Conservation (phyloP, 805 yeast species). For the Wickerhamiella parazyma region DNA sequence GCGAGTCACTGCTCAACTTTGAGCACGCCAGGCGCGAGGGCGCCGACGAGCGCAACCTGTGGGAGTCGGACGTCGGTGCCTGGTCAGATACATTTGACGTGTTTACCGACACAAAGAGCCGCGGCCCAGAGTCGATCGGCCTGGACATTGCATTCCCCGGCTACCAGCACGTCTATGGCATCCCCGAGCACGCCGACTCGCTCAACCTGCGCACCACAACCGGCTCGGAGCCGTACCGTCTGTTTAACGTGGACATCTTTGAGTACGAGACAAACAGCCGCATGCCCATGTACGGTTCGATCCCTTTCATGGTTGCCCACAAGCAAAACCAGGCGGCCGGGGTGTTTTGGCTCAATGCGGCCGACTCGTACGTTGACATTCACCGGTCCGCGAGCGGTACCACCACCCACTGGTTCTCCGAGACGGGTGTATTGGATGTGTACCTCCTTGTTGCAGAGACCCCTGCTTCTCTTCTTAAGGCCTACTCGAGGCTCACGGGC, state of each 20-base stretch:
- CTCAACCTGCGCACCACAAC: slow-evolving; percentile 60
- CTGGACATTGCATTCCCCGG: slow-evolving; percentile 57
- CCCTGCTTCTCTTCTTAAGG: slow-evolving; percentile 41
- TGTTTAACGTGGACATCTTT: slow-evolving; percentile 88
- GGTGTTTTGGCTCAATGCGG: slow-evolving; percentile 81
- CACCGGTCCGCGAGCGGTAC: slow-evolving; percentile 26
- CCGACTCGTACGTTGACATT: slow-evolving; percentile 83
- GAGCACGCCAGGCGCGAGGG: slow-evolving; percentile 59
- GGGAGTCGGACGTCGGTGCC: slow-evolving; percentile 51
- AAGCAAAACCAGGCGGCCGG: slow-evolving; percentile 50
- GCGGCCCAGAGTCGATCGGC: slow-evolving; percentile 72
- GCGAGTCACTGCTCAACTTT: slow-evolving; percentile 53
- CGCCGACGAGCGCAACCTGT: slow-evolving; percentile 30
- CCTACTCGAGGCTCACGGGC: slow-evolving; percentile 65
- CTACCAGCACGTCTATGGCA: slow-evolving; percentile 65
- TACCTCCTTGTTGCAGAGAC: slow-evolving; percentile 48
- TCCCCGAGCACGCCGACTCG: slow-evolving; percentile 90
- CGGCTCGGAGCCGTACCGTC: slow-evolving; percentile 52
- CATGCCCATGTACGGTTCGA: slow-evolving; percentile 88
- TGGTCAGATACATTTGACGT: slow-evolving; percentile 69
- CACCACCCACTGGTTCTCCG: slow-evolving; percentile 85
- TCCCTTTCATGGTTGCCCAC: slow-evolving; percentile 73
- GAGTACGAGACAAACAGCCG: slow-evolving; percentile 77
- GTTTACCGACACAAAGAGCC: slow-evolving; percentile 44
- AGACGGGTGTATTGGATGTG: slow-evolving; percentile 70